Evolutionary conservation across 2,329 filamentous ascomycete species (phyloP).

Genomic region (Venturia carpophila): DNA sequence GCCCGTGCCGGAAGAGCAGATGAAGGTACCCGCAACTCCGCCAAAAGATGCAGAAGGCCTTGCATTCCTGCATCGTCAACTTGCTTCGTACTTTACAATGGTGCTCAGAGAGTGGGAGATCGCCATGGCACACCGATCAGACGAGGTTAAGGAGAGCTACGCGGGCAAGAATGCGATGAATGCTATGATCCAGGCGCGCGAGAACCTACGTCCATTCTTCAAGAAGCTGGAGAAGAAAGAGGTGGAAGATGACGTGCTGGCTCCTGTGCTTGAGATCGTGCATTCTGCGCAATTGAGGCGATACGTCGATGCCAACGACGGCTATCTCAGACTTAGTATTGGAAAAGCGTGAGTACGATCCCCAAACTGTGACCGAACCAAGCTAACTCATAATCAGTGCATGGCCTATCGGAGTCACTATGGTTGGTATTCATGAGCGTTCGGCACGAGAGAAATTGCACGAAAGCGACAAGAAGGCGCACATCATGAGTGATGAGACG

Average conservation of each 20-base stretch:
- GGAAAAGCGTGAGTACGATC: constrained; percentile 60
- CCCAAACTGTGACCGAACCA: not conserved
- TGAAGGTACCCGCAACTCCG: constrained; percentile 66
- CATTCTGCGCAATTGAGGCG: constrained; percentile 79
- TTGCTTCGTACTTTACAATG: constrained; percentile 94
- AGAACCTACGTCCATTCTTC: constrained; percentile 85
- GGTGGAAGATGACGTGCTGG: constrained; percentile 68
- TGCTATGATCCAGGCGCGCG: constrained; percentile 78
- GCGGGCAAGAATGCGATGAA: constrained; percentile 74
- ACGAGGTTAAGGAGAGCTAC: constrained; percentile 58
- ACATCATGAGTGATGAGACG: constrained; percentile 94
- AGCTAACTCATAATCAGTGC: constrained; percentile 41
- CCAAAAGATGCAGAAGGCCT: constrained; percentile 57
- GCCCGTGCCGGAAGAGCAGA: constrained; percentile 74
- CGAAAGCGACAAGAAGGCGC: constrained; percentile 66
- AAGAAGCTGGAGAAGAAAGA: constrained; percentile 77
- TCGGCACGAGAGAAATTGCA: constrained; percentile 93
- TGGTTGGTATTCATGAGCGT: constrained; percentile 98
- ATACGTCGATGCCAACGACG: constrained; percentile 95
- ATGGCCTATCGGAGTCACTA: constrained; percentile 98
- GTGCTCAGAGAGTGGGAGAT: constrained; percentile 80
- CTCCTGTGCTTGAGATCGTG: constrained; percentile 85
- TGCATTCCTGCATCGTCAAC: constrained; percentile 71
- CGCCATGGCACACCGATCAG: constrained; percentile 57
- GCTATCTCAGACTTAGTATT: constrained; percentile 86